Evolutionary conservation across 768 basidiomycete species (phyloP).

Genomic region (Cystofilobasidium capitatum): DNA sequence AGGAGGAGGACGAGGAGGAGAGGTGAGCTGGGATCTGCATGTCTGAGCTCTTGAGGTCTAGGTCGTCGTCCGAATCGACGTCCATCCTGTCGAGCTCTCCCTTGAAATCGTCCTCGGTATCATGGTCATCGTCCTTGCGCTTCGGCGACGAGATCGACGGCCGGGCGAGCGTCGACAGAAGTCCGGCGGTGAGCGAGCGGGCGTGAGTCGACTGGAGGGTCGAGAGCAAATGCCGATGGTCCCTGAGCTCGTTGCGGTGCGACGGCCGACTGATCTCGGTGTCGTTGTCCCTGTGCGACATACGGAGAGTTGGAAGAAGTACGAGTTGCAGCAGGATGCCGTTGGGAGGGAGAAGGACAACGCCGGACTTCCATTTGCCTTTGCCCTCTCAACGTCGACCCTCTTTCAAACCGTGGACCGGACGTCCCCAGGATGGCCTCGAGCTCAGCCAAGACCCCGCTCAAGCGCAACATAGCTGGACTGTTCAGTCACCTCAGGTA

Average conservation of each 20-base stretch:
- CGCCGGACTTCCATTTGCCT: too few species aligned
- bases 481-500: background rate
- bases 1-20: background rate
- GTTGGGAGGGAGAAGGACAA: too few species aligned
- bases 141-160: background rate
- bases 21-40: too few species aligned
- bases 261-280: too few species aligned
- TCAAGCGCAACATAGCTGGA: background rate
- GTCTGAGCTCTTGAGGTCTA: too few species aligned
- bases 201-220: background rate
- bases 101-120: background rate
- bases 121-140: background rate
- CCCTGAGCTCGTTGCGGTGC: background rate
- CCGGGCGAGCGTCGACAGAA: background rate
- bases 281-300: too few species aligned
- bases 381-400: too few species aligned
- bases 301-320: too few species aligned
- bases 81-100: too few species aligned
- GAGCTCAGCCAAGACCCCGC: background rate
- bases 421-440: conserved; percentile 3
- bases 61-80: too few species aligned
- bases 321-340: too few species aligned
- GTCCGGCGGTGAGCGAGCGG: background rate
- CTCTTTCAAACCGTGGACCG: too few species aligned
- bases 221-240: background rate